These are phyloP conservation scores for Aurinia saxatilis DNA, from an alignment of 345 rosid genomes.

Conservation along the genomic window DNA sequence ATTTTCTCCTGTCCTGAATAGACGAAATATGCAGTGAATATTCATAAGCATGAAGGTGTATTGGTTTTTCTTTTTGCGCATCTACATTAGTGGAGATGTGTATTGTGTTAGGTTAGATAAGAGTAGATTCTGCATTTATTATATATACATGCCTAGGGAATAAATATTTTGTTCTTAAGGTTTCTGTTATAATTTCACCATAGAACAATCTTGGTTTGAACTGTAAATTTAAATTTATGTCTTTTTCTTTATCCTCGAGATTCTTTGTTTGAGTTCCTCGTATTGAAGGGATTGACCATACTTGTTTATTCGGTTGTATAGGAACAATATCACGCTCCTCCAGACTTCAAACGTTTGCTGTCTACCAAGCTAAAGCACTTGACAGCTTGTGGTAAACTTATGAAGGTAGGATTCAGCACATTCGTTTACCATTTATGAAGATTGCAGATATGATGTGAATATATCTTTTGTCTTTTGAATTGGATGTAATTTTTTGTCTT, in stretches of 20 bases:
- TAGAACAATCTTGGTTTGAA: no score
- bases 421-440: background rate
- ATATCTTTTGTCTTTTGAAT: no score
- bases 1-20: background rate
- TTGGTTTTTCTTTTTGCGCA: no score
- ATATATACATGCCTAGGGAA: background rate
- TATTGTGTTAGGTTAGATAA: background rate
- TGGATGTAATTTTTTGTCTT: background rate
- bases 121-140: background rate
- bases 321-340: conserved; percentile 97
- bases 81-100: no score
- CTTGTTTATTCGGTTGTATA: conserved; percentile 22
- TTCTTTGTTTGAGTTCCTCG: background rate
- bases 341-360: conserved; percentile 75
- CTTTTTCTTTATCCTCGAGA: background rate
- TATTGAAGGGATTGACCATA: background rate
- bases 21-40: background rate
- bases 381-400: conserved; percentile 64
- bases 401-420: conserved; percentile 51
- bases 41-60: background rate
- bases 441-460: background rate
- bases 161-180: background rate
- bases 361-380: conserved; percentile 78
- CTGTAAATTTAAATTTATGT: no score
- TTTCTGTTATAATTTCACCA: no score